phyloP scores from a whole-genome alignment of 495 filamentous ascomycete species.

The Podospora pseudoanserina region DNA sequence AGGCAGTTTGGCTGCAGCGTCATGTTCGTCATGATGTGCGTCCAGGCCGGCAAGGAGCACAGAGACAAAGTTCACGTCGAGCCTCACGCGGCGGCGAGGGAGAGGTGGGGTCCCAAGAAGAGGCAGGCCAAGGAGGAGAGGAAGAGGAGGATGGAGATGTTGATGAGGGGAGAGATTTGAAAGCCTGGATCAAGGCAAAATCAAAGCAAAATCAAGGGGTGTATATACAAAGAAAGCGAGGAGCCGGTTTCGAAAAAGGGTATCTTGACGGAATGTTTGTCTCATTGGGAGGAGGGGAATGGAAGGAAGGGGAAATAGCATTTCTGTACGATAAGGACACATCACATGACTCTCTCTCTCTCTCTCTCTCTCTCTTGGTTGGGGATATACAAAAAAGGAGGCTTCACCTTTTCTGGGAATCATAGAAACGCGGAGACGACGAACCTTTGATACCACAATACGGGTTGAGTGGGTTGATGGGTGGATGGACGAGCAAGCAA shows the following conservation, averaged over 20 bases:
- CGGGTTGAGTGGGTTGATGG: neutral
- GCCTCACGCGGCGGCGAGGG: conserved; percentile 64
- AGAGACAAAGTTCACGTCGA: conserved; percentile 60
- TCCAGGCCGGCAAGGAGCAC: conserved; percentile 39
- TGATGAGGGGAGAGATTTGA: conserved; percentile 50
- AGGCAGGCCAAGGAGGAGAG: conserved; percentile 53
- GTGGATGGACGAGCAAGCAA: neutral
- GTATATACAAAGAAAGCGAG: neutral
- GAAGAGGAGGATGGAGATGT: conserved; percentile 59
- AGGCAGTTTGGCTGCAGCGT: conserved; percentile 72
- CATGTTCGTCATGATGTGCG: conserved; percentile 64
- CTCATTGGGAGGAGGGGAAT: neutral
- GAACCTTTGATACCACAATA: neutral
- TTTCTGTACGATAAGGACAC: neutral
- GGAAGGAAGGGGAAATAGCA: too few species aligned
- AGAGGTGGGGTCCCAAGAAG: conserved; percentile 4
- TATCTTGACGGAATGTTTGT: neutral
- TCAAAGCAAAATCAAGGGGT: neutral
- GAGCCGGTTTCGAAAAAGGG: neutral
- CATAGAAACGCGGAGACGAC: neutral
- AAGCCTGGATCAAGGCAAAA: too few species aligned
- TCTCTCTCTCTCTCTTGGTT: neutral
- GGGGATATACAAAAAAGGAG: neutral
- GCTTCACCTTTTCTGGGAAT: neutral
- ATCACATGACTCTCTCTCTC: neutral